These are phyloP conservation scores for Cladosporium sp. DNA, from an alignment of 2,329 filamentous ascomycete species.

Conservation along the genomic window DNA sequence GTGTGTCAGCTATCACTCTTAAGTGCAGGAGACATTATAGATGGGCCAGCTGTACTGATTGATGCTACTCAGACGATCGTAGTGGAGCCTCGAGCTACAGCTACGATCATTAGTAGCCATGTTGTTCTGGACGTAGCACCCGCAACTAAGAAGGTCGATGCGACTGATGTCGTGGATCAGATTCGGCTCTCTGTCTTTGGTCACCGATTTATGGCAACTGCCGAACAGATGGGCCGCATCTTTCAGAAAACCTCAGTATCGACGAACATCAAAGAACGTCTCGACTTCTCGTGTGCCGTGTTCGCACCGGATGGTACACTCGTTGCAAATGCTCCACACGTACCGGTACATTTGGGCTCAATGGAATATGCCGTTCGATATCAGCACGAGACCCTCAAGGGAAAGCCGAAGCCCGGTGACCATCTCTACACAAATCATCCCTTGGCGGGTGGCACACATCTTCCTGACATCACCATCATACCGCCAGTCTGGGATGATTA, in stretches of 20 bases:
- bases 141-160: constrained; percentile 17
- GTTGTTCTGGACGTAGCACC: constrained; percentile 35
- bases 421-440: constrained; percentile 40
- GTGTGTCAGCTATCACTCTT: constrained; percentile 24
- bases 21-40: constrained; percentile 18
- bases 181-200: constrained; percentile 53
- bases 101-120: constrained; percentile 35
- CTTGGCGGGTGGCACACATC: constrained; percentile 36
- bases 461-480: constrained; percentile 41
- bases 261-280: constrained; percentile 43
- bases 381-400: constrained; percentile 33
- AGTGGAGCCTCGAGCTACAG: constrained; percentile 35
- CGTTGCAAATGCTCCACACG: constrained; percentile 40
- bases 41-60: constrained; percentile 32
- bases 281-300: constrained; percentile 43
- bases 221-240: constrained; percentile 56
- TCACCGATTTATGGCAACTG: constrained; percentile 56
- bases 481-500: constrained; percentile 35
- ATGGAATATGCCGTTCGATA: constrained; percentile 41
- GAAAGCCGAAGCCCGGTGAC: constrained; percentile 36
- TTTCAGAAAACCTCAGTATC: constrained; percentile 54
- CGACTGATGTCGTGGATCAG: constrained; percentile 37
- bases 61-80: constrained; percentile 46
- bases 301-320: constrained; percentile 40
- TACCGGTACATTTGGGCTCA: constrained; percentile 40